Base-by-base conservation (phyloP, 2,329 filamentous ascomycete genomes). In the Calonectria multiphialidica region DNA sequence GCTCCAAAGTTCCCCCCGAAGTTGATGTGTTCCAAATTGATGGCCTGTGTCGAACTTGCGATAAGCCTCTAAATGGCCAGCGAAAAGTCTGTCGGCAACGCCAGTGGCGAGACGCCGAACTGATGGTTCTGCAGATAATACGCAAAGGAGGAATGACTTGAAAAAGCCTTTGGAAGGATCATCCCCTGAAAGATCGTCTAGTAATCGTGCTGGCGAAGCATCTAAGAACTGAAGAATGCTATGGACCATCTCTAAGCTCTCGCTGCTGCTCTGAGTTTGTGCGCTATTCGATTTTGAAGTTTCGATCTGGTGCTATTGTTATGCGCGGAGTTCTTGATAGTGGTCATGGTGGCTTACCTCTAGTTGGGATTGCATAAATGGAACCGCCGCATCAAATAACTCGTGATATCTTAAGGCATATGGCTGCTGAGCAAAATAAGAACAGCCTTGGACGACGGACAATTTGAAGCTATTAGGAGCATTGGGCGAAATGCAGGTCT, bases 381-480 rank as follows among this genome's bases (percentile, higher is more conserved):
- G 87, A 5, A 90, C 86, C 5, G 88, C 87, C 28, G 87, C 87
- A 7, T 84, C 81, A 78, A 92, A 92, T 3, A 93, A 82, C n/a
- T 85, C 85, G 45, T 86, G 82, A 74, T 90, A 93, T 59, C 85
- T 84, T 12, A 85, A 81, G 13, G 87, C 80, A 73, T 89, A 84
- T 5, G 84, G 82, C 70, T 90, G 86, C 63, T 87, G 86, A 10
- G 90, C 90, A 81, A 93, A 92, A 79, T 92, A 90, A 44, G 89
- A 88, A 76, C 91, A 93, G 13, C 88, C 89, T 79, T 91, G 90
- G 25, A 93, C 87, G 30, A 90, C 86, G 10, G 91, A 90, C 55
- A 92, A 86, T 80, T 92, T 92, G 81, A 92, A 93, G 65, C 84
- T 87, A 65, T 87, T 83, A 10, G 92, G 91, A 1, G 91, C 85